Conservation (phyloP, 169 alveolate genomes). For the Plasmodium coatneyi region DNA sequence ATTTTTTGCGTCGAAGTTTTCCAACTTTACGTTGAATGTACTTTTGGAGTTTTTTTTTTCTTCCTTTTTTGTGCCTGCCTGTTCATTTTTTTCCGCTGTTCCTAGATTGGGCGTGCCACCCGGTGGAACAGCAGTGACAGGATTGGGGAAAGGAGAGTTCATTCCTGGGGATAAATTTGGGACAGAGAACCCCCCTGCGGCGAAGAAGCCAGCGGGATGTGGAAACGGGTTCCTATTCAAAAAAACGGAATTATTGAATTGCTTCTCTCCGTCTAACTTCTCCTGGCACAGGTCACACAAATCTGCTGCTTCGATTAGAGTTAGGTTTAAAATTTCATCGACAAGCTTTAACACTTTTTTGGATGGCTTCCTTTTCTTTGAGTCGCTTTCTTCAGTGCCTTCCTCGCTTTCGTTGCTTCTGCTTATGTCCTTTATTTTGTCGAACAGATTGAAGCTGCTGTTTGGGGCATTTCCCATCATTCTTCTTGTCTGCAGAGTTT, state of each 20-base stretch:
- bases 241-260: slow-evolving; percentile 72
- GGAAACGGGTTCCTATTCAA: slow-evolving; percentile 90
- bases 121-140: not conserved
- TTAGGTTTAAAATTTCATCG: slow-evolving; percentile 87
- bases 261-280: slow-evolving; percentile 79
- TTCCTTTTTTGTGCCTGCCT: slow-evolving; percentile 37
- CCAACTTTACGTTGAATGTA: slow-evolving; percentile 77
- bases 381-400: not conserved
- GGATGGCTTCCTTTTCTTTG: slow-evolving; percentile 29
- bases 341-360: slow-evolving; percentile 85
- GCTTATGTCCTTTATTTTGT: slow-evolving; percentile 22
- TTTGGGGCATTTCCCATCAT: not conserved
- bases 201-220: slow-evolving; percentile 80
- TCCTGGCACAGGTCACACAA: slow-evolving; percentile 90
- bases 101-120: not conserved
- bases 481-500: not conserved
- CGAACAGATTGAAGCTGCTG: slow-evolving; percentile 24
- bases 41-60: slow-evolving; percentile 76
- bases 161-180: not conserved
- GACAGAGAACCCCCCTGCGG: not conserved
- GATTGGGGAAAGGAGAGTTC: slow-evolving; percentile 6
- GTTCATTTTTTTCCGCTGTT: slow-evolving; percentile 15
- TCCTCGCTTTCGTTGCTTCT: not conserved
- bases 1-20: slow-evolving; percentile 84
- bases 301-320: slow-evolving; percentile 91